Conservation (phyloP, 2,329 filamentous ascomycete species). For the Cladosporium sp. region DNA sequence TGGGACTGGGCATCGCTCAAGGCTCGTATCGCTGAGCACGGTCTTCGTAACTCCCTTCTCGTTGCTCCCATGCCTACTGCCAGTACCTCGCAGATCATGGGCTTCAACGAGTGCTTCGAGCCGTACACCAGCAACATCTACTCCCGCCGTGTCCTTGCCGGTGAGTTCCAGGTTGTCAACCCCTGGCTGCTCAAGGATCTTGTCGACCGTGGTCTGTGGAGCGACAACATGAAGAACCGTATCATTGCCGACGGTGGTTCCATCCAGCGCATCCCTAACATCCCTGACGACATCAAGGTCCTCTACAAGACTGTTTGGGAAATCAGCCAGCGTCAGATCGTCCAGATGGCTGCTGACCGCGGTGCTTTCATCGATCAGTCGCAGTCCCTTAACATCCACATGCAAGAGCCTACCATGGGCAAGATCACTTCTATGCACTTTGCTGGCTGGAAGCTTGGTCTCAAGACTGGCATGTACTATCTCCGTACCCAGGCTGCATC, state of each 20-base stretch:
- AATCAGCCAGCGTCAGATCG: conserved; percentile 89
- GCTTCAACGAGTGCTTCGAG: conserved; percentile 99
- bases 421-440: conserved; percentile 99
- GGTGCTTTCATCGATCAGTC: conserved; percentile 99
- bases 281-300: conserved; percentile 89
- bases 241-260: conserved; percentile 97
- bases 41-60: conserved; percentile 91
- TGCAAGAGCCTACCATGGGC: conserved; percentile 99
- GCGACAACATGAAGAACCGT: conserved; percentile 99
- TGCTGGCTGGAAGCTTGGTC: conserved; percentile 94
- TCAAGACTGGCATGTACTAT: conserved; percentile 99
- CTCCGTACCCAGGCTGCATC: conserved; percentile 95
- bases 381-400: conserved; percentile 98
- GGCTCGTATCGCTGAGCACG: conserved; percentile 85
- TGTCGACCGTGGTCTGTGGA: conserved; percentile 97
- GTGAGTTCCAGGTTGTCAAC: conserved; percentile 99
- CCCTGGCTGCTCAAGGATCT: conserved; percentile 98
- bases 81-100: conserved; percentile 93
- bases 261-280: conserved; percentile 94
- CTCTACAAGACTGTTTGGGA: conserved; percentile 99
- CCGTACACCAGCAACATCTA: conserved; percentile 99
- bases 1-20: conserved; percentile 95
- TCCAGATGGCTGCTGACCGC: conserved; percentile 97
- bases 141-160: conserved; percentile 93
- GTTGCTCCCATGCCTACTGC: conserved; percentile 98